phyloP scores from a whole-genome alignment of 2,329 filamentous ascomycete genomes.

The Diaporthe aspalathi region DNA sequence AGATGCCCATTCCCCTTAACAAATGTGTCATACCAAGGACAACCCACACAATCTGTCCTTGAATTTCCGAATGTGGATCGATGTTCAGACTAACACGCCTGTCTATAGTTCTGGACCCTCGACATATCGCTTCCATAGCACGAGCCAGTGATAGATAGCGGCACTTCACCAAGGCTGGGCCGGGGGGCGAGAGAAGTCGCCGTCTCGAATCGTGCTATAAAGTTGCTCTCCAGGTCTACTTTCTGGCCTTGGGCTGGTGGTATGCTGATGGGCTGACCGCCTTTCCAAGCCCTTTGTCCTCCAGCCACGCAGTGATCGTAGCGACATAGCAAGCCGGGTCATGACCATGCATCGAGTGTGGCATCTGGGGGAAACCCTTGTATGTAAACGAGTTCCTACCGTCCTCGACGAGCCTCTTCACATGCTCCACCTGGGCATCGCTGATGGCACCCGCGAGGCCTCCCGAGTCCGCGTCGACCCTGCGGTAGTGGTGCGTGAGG shows the following conservation, averaged over 20 bases:
- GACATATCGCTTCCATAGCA: background rate
- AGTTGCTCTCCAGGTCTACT: background rate
- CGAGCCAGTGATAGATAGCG: too few species aligned
- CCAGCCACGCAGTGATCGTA: constrained; percentile 37
- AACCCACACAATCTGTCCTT: background rate
- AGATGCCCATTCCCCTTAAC: background rate
- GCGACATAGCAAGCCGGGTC: constrained; percentile 39
- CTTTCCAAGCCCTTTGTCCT: constrained; percentile 30
- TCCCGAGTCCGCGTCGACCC: constrained; percentile 30
- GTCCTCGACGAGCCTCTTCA: constrained; percentile 35
- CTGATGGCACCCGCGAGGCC: constrained; percentile 36
- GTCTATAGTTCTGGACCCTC: too few species aligned
- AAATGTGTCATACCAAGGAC: background rate
- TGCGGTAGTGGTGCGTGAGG: constrained; percentile 40
- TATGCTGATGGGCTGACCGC: constrained; percentile 26
- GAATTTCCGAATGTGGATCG: background rate
- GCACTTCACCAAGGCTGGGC: background rate
- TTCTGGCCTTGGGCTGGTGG: constrained; percentile 8
- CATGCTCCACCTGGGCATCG: constrained; percentile 36
- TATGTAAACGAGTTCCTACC: constrained; percentile 37
- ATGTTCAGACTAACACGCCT: background rate
- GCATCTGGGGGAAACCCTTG: constrained; percentile 36
- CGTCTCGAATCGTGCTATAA: too few species aligned
- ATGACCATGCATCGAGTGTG: constrained; percentile 39
- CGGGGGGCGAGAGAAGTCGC: too few species aligned